phyloP scores from a whole-genome alignment of 345 rosid species.

The Eucalyptus marginata region DNA sequence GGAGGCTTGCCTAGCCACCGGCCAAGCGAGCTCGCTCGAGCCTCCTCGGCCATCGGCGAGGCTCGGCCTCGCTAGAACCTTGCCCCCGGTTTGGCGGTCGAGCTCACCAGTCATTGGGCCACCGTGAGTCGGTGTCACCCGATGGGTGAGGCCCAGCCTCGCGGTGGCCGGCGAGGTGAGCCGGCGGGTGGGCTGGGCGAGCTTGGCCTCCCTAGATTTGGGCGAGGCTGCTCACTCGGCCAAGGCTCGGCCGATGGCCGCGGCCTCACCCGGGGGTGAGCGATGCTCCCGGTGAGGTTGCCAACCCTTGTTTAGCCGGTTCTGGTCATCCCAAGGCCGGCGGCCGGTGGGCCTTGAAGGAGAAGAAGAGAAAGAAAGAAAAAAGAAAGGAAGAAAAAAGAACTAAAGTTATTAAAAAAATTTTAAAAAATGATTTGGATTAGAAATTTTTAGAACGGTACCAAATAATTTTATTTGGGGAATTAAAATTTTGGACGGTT shows the following conservation, averaged over 20 bases:
- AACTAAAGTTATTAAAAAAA: too few relatives aligned
- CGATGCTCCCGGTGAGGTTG: fast-evolving
- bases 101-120: too few relatives aligned
- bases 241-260: fast-evolving
- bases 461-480: too few relatives aligned
- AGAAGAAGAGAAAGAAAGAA: too few relatives aligned
- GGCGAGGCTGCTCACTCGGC: fast-evolving
- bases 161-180: fast-evolving
- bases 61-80: fast-evolving
- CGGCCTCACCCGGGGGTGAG: fast-evolving
- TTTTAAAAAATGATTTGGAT: too few relatives aligned
- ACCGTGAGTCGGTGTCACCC: fast-evolving
- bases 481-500: too few relatives aligned
- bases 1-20: fast-evolving
- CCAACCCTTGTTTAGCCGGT: fast-evolving
- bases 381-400: too few relatives aligned
- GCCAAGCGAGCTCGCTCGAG: fast-evolving
- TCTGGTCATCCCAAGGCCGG: fast-evolving
- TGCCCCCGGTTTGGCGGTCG: fast-evolving
- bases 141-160: fast-evolving
- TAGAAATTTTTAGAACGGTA: too few relatives aligned
- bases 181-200: fast-evolving
- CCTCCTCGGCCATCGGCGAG: too few relatives aligned
- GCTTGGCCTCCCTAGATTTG: too few relatives aligned
- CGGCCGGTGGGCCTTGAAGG: fast-evolving